phyloP scores from a whole-genome alignment of 257 asterid species.

The Asclepias syriaca region DNA sequence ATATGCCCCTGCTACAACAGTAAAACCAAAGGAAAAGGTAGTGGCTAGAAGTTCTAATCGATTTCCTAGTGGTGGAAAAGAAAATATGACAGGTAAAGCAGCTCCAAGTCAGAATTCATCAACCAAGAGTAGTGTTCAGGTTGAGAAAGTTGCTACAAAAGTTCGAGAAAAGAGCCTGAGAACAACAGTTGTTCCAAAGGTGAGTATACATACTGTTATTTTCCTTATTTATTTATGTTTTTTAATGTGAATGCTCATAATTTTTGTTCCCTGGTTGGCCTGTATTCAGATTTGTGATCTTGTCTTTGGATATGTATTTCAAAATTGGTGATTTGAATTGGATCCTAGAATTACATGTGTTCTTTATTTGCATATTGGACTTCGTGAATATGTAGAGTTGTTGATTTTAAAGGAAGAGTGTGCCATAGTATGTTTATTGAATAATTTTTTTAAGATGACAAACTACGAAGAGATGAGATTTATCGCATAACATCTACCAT shows the following conservation, averaged over 20 bases:
- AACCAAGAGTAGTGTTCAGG: conserved; percentile 12
- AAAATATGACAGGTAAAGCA: conserved; percentile 23
- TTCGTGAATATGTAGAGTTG: not conserved
- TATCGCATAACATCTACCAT: not conserved
- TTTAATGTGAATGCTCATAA: not conserved
- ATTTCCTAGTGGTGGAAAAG: conserved; percentile 27
- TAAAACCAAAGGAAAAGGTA: conserved; percentile 16
- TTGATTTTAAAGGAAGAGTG: not conserved
- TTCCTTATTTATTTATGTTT: not conserved
- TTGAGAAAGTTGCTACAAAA: conserved; percentile 11
- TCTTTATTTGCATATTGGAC: not conserved
- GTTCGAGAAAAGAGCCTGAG: conserved; percentile 17
- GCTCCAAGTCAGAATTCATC: conserved; percentile 15
- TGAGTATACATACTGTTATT: conserved; percentile 12
- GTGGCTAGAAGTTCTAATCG: conserved; percentile 12
- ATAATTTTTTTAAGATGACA: not conserved
- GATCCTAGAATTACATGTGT: not conserved
- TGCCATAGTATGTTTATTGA: no score
- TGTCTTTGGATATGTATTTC: not conserved
- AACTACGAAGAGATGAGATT: not conserved
- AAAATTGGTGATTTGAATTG: not conserved
- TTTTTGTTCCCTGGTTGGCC: not conserved
- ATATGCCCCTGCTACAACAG: conserved; percentile 10
- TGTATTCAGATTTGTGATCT: not conserved
- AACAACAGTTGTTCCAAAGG: conserved; percentile 26